These are phyloP conservation scores for Blastobotrys apis DNA, from an alignment of 1,139 yeast genomes.

Conservation along the genomic window DNA sequence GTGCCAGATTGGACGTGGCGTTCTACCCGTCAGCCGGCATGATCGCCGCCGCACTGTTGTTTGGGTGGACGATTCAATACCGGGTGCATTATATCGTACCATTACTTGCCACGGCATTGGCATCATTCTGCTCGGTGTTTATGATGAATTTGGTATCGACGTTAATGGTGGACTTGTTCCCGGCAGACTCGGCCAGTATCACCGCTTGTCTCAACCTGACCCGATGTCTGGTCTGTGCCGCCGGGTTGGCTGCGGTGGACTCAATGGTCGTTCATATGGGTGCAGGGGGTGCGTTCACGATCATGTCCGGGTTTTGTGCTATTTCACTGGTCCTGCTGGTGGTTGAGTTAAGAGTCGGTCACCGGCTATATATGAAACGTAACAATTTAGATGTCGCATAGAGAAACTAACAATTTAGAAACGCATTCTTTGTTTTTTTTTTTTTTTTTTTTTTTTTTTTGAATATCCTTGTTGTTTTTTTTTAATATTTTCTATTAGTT, in stretches of 20 bases:
- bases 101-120: slow-evolving; percentile 47
- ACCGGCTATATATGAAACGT: slow-evolving; percentile 6
- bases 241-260: slow-evolving; percentile 58
- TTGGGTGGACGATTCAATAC: slow-evolving; percentile 66
- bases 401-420: too few relatives aligned
- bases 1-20: slow-evolving; percentile 42
- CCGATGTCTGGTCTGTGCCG: slow-evolving; percentile 58
- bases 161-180: slow-evolving; percentile 57
- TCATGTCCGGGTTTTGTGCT: slow-evolving; percentile 44
- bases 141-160: slow-evolving; percentile 51
- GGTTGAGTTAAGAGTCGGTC: slow-evolving; percentile 17
- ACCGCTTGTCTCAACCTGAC: slow-evolving; percentile 57
- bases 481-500: too few relatives aligned
- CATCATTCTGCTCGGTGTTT: slow-evolving; percentile 49
- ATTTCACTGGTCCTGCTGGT: slow-evolving; percentile 20
- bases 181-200: slow-evolving; percentile 56
- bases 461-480: too few relatives aligned
- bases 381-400: neutral
- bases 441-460: too few relatives aligned
- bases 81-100: slow-evolving; percentile 51
- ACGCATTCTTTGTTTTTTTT: too few relatives aligned
- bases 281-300: slow-evolving; percentile 61
- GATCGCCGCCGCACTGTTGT: slow-evolving; percentile 43
- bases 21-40: slow-evolving; percentile 35
- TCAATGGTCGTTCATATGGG: slow-evolving; percentile 51